These are phyloP conservation scores for Leccinum aurantiacum DNA, from an alignment of 768 basidiomycete species.

Conservation along the genomic window DNA sequence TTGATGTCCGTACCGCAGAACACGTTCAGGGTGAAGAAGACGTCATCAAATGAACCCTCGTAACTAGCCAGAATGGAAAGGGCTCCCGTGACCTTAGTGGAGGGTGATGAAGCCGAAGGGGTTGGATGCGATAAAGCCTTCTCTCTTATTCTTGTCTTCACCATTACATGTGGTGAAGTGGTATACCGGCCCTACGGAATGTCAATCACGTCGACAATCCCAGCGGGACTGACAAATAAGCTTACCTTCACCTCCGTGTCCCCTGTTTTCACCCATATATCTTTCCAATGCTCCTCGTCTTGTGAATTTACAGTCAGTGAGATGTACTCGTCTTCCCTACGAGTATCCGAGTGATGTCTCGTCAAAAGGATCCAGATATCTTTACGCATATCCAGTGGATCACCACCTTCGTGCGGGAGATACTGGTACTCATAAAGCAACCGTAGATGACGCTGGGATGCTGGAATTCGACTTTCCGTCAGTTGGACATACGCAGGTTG, in stretches of 20 bases:
- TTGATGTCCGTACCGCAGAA: constrained; percentile 38
- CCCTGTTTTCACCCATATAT: constrained; percentile 25
- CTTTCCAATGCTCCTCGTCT: constrained; percentile 41
- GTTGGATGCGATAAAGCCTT: constrained; percentile 24
- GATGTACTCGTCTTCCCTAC: constrained; percentile 62
- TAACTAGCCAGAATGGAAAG: constrained; percentile 65
- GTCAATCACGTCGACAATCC: neutral
- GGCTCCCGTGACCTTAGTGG: constrained; percentile 35
- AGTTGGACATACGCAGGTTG: neutral
- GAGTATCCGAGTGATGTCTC: constrained; percentile 68
- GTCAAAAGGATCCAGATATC: constrained; percentile 84
- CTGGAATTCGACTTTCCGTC: constrained; percentile 24
- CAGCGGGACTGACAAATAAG: neutral
- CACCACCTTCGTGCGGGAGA: neutral
- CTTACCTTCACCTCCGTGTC: constrained; percentile 41
- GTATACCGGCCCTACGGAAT: constrained; percentile 41
- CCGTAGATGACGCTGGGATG: constrained; percentile 40
- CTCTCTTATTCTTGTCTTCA: constrained; percentile 16
- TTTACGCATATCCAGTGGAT: constrained; percentile 19
- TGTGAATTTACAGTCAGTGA: constrained; percentile 46
- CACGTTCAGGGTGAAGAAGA: constrained; percentile 68
- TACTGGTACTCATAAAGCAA: constrained; percentile 36
- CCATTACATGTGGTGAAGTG: constrained; percentile 46
- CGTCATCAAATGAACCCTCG: constrained; percentile 59
- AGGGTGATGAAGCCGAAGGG: neutral